phyloP scores from a whole-genome alignment of 768 basidiomycete species.

The Xerocomellus amylosporus region DNA sequence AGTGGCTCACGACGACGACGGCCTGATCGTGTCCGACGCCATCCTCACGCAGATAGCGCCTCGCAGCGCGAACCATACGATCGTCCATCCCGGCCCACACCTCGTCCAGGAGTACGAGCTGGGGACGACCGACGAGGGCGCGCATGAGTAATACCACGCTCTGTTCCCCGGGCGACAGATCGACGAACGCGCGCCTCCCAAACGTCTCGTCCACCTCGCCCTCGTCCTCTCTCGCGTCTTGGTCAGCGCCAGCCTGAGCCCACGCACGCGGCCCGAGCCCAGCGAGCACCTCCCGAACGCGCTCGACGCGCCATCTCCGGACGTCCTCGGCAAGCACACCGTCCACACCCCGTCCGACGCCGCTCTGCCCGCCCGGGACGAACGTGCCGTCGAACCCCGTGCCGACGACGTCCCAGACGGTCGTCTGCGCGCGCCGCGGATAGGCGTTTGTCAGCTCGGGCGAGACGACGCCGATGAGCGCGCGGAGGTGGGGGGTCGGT shows the following conservation, averaged over 20 bases:
- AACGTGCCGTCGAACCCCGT: slow-evolving; percentile 91
- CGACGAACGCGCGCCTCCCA: slow-evolving; percentile 52
- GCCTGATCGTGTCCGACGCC: slow-evolving; percentile 61
- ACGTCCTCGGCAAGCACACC: slow-evolving; percentile 34
- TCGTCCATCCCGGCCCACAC: slow-evolving; percentile 93
- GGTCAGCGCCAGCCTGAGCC: slow-evolving; percentile 18
- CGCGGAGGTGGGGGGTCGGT: slow-evolving; percentile 65
- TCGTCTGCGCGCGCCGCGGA: slow-evolving; percentile 65
- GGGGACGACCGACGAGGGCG: slow-evolving; percentile 72
- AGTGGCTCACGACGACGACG: slow-evolving; percentile 85
- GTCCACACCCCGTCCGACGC: slow-evolving; percentile 48
- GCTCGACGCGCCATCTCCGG: slow-evolving; percentile 38
- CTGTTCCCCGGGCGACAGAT: slow-evolving; percentile 72
- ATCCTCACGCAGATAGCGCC: slow-evolving; percentile 54
- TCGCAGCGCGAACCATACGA: slow-evolving; percentile 63
- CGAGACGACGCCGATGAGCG: slow-evolving; percentile 73
- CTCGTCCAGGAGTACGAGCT: slow-evolving; percentile 84
- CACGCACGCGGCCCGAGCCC: slow-evolving; percentile 61
- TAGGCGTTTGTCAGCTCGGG: slow-evolving; percentile 93
- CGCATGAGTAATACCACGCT: slow-evolving; percentile 80
- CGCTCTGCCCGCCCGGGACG: slow-evolving; percentile 43
- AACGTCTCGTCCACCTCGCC: slow-evolving; percentile 38
- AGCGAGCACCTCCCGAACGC: slow-evolving; percentile 58
- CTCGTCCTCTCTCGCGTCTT: neutral
- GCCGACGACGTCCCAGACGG: slow-evolving; percentile 75